Conservation (phyloP, 345 rosid genomes). For the Lepidium africanum region DNA sequence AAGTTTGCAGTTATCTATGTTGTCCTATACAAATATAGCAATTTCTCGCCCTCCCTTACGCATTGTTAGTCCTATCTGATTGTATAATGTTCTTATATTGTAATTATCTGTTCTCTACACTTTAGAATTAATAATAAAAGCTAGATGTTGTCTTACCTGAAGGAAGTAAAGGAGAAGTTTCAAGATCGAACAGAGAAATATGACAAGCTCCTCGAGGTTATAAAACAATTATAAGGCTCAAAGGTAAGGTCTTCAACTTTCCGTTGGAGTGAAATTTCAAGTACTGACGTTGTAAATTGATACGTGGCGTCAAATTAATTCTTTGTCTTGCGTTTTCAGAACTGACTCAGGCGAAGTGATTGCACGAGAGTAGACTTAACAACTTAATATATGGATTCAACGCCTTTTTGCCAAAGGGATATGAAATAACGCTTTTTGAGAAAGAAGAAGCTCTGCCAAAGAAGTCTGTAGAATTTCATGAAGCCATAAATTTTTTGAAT, state of each 20-base stretch:
- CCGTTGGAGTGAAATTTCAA: background rate
- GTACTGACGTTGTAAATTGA: background rate
- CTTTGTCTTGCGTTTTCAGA: slow-evolving; percentile 41
- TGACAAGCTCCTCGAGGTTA: slow-evolving; percentile 78
- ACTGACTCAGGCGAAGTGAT: slow-evolving; percentile 92
- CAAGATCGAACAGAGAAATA: slow-evolving; percentile 81
- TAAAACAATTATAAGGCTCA: slow-evolving; percentile 99
- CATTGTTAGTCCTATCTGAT: no score
- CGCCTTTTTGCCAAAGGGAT: slow-evolving; percentile 92
- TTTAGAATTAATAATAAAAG: no score
- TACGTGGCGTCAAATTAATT: no score
- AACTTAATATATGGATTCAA: slow-evolving; percentile 83
- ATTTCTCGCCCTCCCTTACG: no score
- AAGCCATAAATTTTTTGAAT: slow-evolving; percentile 69
- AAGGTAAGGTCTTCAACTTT: slow-evolving; percentile 36
- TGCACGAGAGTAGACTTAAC: slow-evolving; percentile 90
- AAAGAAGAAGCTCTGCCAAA: slow-evolving; percentile 48
- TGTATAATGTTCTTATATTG: no score
- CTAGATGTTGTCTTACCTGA: slow-evolving; percentile 63
- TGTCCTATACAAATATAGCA: no score
- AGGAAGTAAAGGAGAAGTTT: slow-evolving; percentile 89
- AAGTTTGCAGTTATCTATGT: no score
- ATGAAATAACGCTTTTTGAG: slow-evolving; percentile 73
- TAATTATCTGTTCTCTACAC: no score
- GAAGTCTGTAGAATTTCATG: slow-evolving; percentile 86